Evolutionary conservation across 257 asterid genomes (phyloP).

Genomic region (Forsythia viridissima): DNA sequence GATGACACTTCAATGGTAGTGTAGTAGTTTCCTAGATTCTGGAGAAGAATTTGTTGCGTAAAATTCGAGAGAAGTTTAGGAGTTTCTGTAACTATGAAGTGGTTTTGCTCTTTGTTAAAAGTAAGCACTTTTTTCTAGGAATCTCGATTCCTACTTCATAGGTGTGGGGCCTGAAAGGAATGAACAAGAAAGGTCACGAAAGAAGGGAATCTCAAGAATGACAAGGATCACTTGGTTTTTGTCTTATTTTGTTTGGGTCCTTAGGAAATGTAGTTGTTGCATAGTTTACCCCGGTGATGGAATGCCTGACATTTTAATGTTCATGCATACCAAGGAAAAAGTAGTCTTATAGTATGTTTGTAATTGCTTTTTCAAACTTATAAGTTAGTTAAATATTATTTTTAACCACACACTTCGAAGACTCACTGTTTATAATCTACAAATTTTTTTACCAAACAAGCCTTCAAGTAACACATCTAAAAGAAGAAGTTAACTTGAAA

Average conservation of each 20-base stretch:
- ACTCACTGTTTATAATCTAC: too few species aligned
- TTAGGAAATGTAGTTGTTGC: slow-evolving; percentile 5
- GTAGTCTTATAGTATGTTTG: not conserved
- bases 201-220: slow-evolving; percentile 21
- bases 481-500: too few species aligned
- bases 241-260: not conserved
- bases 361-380: too few species aligned
- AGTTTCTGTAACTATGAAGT: not conserved
- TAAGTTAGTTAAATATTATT: too few species aligned
- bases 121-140: slow-evolving; percentile 14
- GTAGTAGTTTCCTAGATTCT: slow-evolving; percentile 1
- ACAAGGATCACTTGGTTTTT: not conserved
- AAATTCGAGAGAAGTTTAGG: slow-evolving; percentile 8
- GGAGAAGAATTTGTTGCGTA: not conserved
- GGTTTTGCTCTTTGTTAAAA: slow-evolving; percentile 12
- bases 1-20: not conserved
- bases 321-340: not conserved
- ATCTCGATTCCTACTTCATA: not conserved
- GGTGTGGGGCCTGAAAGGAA: not conserved
- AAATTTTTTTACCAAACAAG: too few species aligned
- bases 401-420: too few species aligned
- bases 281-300: not conserved
- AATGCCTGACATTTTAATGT: not conserved
- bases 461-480: too few species aligned
- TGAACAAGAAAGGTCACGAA: not conserved